Evolutionary conservation across 805 yeast genomes (phyloP).

Genomic region (Yarrowia hollandica): DNA sequence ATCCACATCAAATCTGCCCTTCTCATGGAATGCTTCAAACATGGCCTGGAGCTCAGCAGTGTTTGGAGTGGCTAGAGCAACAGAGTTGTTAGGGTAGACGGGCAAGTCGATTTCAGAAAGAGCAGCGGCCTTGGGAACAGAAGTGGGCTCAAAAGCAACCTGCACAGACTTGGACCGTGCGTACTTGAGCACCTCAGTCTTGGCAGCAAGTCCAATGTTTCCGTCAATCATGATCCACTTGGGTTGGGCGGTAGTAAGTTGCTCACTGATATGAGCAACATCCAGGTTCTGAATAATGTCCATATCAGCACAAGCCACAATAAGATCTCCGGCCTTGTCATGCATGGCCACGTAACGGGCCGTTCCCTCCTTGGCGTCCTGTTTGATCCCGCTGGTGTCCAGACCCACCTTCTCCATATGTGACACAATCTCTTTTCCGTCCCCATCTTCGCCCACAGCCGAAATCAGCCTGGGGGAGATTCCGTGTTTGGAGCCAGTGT

Average conservation of each 20-base stretch:
- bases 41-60: slow-evolving; percentile 58
- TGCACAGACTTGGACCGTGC: slow-evolving; percentile 38
- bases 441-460: slow-evolving; percentile 58
- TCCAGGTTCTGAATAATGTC: slow-evolving; percentile 57
- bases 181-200: slow-evolving; percentile 44
- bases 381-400: slow-evolving; percentile 46
- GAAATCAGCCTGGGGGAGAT: slow-evolving; percentile 52
- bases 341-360: slow-evolving; percentile 78
- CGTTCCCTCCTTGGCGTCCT: slow-evolving; percentile 44
- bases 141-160: slow-evolving; percentile 74
- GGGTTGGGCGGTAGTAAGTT: slow-evolving; percentile 50
- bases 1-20: slow-evolving; percentile 53
- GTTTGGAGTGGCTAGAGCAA: slow-evolving; percentile 67
- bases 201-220: slow-evolving; percentile 54
- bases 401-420: slow-evolving; percentile 39
- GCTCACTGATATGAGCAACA: slow-evolving; percentile 45
- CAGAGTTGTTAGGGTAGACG: slow-evolving; percentile 49
- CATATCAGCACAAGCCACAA: slow-evolving; percentile 86
- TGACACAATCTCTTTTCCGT: slow-evolving; percentile 30
- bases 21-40: slow-evolving; percentile 50
- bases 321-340: slow-evolving; percentile 57
- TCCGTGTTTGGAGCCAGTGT: slow-evolving; percentile 36
- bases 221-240: slow-evolving; percentile 62
- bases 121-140: slow-evolving; percentile 58
- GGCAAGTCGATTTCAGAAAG: slow-evolving; percentile 43